phyloP scores from a whole-genome alignment of 345 rosid species.

The Melaleuca quinquenervia region DNA sequence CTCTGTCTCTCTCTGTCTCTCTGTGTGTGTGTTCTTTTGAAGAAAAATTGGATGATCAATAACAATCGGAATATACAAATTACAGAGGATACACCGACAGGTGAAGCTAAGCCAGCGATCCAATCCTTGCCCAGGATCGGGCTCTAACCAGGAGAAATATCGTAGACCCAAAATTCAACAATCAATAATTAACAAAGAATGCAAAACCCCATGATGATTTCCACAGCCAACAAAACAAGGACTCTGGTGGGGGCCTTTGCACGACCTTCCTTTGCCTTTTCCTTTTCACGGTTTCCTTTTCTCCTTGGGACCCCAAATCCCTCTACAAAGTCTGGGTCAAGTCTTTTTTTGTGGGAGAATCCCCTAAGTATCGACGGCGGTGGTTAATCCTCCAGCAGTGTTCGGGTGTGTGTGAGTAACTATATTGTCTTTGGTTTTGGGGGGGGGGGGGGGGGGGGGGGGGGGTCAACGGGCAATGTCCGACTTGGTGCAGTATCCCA shows the following conservation, averaged over 20 bases:
- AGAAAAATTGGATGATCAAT: not conserved
- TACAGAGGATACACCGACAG: not conserved
- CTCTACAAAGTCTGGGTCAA: not conserved
- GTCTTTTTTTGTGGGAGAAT: not conserved
- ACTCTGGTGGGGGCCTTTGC: not conserved
- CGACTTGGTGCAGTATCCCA: slow-evolving; percentile 41
- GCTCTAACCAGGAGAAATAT: not conserved
- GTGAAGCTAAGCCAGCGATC: not conserved
- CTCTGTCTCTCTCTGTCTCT: not conserved
- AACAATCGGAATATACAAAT: not conserved
- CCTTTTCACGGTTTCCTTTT: no score
- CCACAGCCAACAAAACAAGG: not conserved
- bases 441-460: not conserved
- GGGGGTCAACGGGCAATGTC: slow-evolving; percentile 49
- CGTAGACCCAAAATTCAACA: not conserved
- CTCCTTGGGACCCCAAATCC: not conserved
- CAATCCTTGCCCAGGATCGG: not conserved
- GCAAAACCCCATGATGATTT: not conserved
- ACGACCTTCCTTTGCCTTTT: not conserved
- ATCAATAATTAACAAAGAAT: not conserved
- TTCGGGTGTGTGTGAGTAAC: not conserved
- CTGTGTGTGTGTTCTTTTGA: not conserved
- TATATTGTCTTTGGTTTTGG: not conserved
- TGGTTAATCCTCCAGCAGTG: not conserved
- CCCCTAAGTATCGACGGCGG: not conserved